Evolutionary conservation across 805 yeast genomes (phyloP), one percentile per base, ranked within the genome.

Genomic region (Sugiyamaella mastotermitis): DNA sequence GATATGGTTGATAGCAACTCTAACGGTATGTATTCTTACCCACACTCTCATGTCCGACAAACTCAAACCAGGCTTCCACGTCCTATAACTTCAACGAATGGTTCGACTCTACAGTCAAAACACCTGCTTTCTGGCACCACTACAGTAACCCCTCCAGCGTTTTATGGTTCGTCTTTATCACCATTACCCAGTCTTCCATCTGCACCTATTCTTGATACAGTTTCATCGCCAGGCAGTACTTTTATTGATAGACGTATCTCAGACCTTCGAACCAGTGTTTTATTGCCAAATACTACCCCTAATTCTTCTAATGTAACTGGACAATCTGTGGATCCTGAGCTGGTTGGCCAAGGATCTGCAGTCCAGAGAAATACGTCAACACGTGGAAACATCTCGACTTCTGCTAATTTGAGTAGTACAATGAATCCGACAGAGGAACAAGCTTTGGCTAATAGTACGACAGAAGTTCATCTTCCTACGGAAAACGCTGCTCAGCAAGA

Each of bases 201-300:
- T 5, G 24, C 28, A 11, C 38, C 38, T 7, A 15, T 35, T 23
- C 23, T 35, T 19, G 48, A 35, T 26, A 35, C 38, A 17, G 31
- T 24, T 18, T 11, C 21, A 26, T 27, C 32, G n/a, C 25, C 36
- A 8, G 31, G 35, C 17, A 10, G 21, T n/a, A 15, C 40, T 11
- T 31, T 28, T 28, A 37, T 33, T n/a, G 45, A 36, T 29, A 15
- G 45, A 9, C 36, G 41, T 11, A 32, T 42, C 18, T 35, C 43
- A 6, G 43, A 42, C 18, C 34, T 42, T 18, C 34, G 46, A 16
- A 39, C 46, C 5, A 40, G 40, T 11, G 42, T 34, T n/a, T 18
- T 38, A 16, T 22, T 32, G 4, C 25, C 41, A 15, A 16, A 24
- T 8, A n/a, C 38, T 4, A 16, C 38, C 10, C 11, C 20, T 14